Conservation (phyloP, 257 asterid species). For the Agastache rugosa region DNA sequence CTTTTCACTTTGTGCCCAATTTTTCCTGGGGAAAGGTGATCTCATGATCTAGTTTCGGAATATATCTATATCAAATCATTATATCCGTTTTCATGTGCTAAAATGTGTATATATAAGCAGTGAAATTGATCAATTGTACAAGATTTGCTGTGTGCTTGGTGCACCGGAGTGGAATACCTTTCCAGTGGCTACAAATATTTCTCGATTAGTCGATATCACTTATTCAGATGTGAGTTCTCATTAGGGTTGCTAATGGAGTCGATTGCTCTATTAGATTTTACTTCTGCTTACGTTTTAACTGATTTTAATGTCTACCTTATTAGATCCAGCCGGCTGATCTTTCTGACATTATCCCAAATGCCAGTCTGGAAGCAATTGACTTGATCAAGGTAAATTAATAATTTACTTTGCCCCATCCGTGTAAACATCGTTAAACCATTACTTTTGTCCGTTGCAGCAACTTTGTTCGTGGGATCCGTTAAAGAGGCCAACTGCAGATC, state of each 20-base stretch:
- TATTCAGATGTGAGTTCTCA: conserved; percentile 64
- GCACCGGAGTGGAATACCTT: conserved; percentile 82
- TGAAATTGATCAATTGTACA: conserved; percentile 93
- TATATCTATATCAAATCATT: conserved; percentile 17
- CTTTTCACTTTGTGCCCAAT: conserved; percentile 87
- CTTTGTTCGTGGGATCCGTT: conserved; percentile 95
- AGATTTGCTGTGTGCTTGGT: conserved; percentile 91
- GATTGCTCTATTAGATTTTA: not conserved
- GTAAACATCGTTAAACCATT: conserved; percentile 9
- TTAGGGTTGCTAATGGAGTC: conserved; percentile 5
- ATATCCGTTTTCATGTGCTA: not conserved
- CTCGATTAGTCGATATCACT: conserved; percentile 61
- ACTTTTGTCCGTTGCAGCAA: conserved; percentile 57
- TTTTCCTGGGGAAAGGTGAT: conserved; percentile 97
- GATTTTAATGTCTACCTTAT: conserved; percentile 36
- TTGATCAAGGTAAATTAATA: conserved; percentile 70
- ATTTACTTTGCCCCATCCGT: conserved; percentile 15
- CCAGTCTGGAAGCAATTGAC: conserved; percentile 87
- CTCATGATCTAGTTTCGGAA: conserved; percentile 31
- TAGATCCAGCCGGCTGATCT: conserved; percentile 73
- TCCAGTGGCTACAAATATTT: conserved; percentile 72
- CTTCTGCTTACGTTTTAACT: conserved; percentile 26
- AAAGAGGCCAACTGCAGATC: conserved; percentile 93
- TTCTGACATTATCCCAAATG: conserved; percentile 72
- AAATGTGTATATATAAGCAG: conserved; percentile 49